A percentile compares a stretch with the other conserved stretches of the same genome.
Conservation (phyloP, 1,139 yeast species). For the Wickerhamomyces sp. region DNA sequence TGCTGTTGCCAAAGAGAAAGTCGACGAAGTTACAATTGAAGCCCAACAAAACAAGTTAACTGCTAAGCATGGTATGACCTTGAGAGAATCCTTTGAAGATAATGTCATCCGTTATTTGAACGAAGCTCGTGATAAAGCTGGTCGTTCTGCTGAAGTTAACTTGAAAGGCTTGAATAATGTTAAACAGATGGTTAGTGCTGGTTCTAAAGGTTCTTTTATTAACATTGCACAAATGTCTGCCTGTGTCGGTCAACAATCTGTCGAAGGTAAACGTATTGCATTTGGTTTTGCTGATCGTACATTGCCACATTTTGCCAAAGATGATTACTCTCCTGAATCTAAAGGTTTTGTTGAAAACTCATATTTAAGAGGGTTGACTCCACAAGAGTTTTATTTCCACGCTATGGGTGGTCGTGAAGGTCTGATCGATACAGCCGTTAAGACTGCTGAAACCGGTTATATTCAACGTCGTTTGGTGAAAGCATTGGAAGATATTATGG, state of each 20-base stretch:
- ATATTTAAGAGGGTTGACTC: conserved; percentile 93
- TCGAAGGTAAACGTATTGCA: conserved; percentile 98
- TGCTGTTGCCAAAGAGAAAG: conserved; percentile 87
- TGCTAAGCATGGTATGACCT: conserved; percentile 99
- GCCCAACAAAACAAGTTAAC: conserved; percentile 87
- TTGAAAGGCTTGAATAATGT: conserved; percentile 92
- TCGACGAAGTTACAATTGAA: conserved; percentile 85
- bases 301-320: conserved; percentile 95
- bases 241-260: conserved; percentile 99
- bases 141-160: conserved; percentile 96
- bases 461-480: conserved; percentile 98
- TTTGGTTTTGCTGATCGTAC: conserved; percentile 96
- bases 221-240: conserved; percentile 99
- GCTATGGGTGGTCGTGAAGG: conserved; percentile 99
- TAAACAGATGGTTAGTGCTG: conserved; percentile 98
- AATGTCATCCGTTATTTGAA: conserved; percentile 92
- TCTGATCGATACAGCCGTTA: conserved; percentile 97
- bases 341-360: conserved; percentile 98
- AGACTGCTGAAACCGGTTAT: conserved; percentile 98
- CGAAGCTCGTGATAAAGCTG: conserved; percentile 99
- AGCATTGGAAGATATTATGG: conserved; percentile 98
- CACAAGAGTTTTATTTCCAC: conserved; percentile 98
- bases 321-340: conserved; percentile 96
- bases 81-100: conserved; percentile 97
- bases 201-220: conserved; percentile 98